These are phyloP conservation scores for Auricularia sp. DNA, from an alignment of 768 basidiomycete species.

Conservation along the genomic window DNA sequence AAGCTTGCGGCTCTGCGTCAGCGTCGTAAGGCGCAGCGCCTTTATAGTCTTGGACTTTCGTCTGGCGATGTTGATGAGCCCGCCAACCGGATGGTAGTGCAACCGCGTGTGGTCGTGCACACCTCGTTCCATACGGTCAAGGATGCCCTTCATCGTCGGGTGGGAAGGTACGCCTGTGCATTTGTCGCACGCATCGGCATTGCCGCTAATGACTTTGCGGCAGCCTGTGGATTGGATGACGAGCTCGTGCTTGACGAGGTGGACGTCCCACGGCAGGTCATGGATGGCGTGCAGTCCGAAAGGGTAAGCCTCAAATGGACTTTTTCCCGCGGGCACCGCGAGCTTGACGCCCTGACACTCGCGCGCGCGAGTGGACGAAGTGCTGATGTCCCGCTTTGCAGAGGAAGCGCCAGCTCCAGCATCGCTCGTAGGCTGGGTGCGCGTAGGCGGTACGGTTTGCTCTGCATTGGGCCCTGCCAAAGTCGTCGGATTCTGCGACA, in stretches of 20 bases:
- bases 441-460: too few species aligned
- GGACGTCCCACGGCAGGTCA: conserved; percentile 8
- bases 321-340: conserved; percentile 3
- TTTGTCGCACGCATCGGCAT: background rate
- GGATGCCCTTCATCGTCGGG: conserved; percentile 9
- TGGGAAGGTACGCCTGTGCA: background rate
- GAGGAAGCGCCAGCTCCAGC: too few species aligned
- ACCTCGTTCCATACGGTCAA: conserved; percentile 12
- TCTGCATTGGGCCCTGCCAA: too few species aligned
- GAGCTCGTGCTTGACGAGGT: background rate
- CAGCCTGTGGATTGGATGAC: background rate
- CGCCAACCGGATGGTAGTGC: conserved; percentile 9
- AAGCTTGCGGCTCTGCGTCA: background rate
- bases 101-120: conserved; percentile 10
- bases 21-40: background rate
- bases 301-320: conserved; percentile 9
- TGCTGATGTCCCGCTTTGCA: too few species aligned
- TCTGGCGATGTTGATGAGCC: conserved; percentile 7
- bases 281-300: conserved; percentile 8
- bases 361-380: background rate
- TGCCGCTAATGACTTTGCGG: background rate
- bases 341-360: conserved; percentile 6
- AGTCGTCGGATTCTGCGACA: too few species aligned
- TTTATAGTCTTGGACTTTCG: conserved; percentile 6
- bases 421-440: too few species aligned